Evolutionary conservation across 192 early-diverging fungal genomes (phyloP), one percentile per base, ranked within the genome.

Genomic region (Dispira simplex): DNA sequence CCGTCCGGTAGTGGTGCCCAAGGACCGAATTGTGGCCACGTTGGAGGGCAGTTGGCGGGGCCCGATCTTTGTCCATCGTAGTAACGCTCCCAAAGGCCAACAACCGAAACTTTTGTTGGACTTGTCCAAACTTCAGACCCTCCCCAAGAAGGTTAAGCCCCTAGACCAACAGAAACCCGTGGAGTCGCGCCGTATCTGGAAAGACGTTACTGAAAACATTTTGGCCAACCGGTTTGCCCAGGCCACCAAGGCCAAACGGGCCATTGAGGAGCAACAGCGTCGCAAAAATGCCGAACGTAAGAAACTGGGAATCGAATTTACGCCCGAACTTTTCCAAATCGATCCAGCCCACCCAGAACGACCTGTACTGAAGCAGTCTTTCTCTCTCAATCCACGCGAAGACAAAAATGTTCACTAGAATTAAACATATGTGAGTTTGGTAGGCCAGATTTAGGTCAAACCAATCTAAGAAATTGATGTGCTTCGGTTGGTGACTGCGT

Each of bases 231-330:
- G 82, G 45, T 85, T 64, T 63, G 64, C 66, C 11, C 70, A 74
- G 1, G 87, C 87, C 11, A 87, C 87, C 16, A 75, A 76, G 70
- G 70, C 72, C 47, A 90, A 90, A 66, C 71, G 81, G 21, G 67
- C 49, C 3, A 80, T 90, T 68, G 87, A 90, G 71, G 87, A 90
- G 56, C 28, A 43, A 26, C 84, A 87, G 71, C 71, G 87, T 25
- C 64, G 68, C 48, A 64, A 72, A 48, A 76, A 81, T 0, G 77
- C 75, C 1, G 78, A 72, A 51, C 64, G 68, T 62, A 81, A 77
- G 27, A 68, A 67, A 16, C 71, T 72, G 25, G 70, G 71, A 11
- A 73, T 78, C 54, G 74, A 67, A 46, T 82, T 78, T 68, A 74
- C 72, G 44, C 75, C 80, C 27, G 68, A 67, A n/a, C 78, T 79